Percentiles rank a stretch among this genome's conserved stretches.
Evolutionary conservation across 108 stramenopile species (phyloP).

Genomic region (Cyclostephanos invisitatus): DNA sequence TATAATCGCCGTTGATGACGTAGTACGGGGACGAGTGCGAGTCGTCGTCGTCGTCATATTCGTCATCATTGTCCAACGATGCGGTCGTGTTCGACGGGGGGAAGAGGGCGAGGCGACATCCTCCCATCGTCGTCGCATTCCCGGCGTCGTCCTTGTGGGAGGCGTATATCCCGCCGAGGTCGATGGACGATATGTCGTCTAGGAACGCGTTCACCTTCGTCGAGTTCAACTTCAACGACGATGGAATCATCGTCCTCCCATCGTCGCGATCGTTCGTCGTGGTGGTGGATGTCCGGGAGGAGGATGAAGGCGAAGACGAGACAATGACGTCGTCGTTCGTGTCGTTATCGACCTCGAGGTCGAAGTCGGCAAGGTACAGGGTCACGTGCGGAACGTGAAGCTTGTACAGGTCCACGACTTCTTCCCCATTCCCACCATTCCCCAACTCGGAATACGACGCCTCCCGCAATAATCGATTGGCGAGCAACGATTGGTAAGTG

Average conservation of each 20-base stretch:
- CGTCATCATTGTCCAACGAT: no score
- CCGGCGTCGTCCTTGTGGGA: not conserved
- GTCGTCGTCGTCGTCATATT: no score
- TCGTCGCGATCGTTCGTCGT: not conserved
- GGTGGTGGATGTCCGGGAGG: no score
- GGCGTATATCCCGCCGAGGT: no score
- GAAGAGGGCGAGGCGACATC: no score
- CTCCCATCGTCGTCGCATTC: no score
- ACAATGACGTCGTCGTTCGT: not conserved
- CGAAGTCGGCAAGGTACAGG: constrained; percentile 52
- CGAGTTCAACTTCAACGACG: constrained; percentile 7
- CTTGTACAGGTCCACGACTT: constrained; percentile 40
- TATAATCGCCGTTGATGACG: no score
- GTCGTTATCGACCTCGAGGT: constrained; percentile 21
- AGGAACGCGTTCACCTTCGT: constrained; percentile 38
- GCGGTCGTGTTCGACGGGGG: no score
- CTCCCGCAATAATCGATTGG: constrained; percentile 32
- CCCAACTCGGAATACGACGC: no score
- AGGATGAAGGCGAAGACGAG: no score
- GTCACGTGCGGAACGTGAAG: constrained; percentile 48
- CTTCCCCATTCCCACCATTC: not conserved
- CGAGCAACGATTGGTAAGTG: constrained; percentile 29
- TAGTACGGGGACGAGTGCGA: no score
- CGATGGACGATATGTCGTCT: constrained; percentile 19
- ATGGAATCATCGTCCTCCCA: not conserved